Conservation (phyloP, 1,284 basidiomycete species). For the Mycena sp. region DNA sequence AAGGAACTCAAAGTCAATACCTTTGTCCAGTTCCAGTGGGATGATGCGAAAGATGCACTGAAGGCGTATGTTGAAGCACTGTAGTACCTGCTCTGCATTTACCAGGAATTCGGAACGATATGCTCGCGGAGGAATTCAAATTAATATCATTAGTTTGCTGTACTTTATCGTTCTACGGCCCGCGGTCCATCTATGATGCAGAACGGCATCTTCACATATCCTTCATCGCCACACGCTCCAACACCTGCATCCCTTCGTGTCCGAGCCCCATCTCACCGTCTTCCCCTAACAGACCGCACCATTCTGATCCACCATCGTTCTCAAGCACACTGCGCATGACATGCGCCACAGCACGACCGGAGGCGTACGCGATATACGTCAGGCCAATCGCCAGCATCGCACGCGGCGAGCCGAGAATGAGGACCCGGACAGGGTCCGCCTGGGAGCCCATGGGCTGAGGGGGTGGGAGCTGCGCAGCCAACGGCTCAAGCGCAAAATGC, state of each 20-base stretch:
- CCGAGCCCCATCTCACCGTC: constrained; percentile 11
- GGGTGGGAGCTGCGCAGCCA: background rate
- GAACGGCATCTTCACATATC: constrained; percentile 19
- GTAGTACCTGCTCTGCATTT: too few relatives aligned
- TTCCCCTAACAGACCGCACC: constrained; percentile 12
- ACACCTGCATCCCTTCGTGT: background rate
- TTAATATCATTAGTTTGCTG: too few relatives aligned
- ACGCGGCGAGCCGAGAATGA: constrained; percentile 18
- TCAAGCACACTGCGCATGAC: constrained; percentile 21
- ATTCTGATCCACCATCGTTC: constrained; percentile 9
- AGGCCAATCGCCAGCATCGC: constrained; percentile 14
- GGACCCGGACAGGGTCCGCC: constrained; percentile 22
- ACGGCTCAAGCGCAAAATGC: background rate
- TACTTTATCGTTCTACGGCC: too few relatives aligned
- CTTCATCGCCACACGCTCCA: constrained; percentile 15
- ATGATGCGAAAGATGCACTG: too few relatives aligned
- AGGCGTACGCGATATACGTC: constrained; percentile 22
- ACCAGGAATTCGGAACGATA: too few relatives aligned
- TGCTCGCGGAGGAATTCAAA: too few relatives aligned
- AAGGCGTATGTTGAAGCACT: too few relatives aligned
- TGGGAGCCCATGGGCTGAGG: background rate
- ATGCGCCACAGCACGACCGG: constrained; percentile 12
- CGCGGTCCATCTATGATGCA: too few relatives aligned
- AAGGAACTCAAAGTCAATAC: too few relatives aligned
- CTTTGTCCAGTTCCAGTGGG: too few relatives aligned